Conservation (phyloP, 2,329 filamentous ascomycete genomes). For the Sarocladium brachiariae region DNA sequence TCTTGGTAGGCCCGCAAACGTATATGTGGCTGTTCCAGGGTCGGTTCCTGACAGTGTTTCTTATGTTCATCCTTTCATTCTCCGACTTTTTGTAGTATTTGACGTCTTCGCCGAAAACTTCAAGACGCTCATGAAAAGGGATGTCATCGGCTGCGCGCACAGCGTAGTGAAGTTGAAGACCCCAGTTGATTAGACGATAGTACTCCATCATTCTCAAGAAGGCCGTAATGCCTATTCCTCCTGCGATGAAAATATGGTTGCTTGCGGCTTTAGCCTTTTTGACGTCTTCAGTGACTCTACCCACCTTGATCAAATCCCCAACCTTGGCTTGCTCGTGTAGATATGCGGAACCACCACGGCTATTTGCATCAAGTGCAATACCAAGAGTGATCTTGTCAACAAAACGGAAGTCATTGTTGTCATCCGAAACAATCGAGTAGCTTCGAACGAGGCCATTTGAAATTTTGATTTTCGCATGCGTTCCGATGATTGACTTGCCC, state of each 20-base stretch:
- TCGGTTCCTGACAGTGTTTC: slow-evolving; percentile 38
- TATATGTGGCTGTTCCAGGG: slow-evolving; percentile 52
- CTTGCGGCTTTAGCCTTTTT: slow-evolving; percentile 39
- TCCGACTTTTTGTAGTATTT: slow-evolving; percentile 45
- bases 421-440: slow-evolving; percentile 44
- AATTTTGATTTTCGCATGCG: slow-evolving; percentile 51
- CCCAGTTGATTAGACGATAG: slow-evolving; percentile 38
- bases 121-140: slow-evolving; percentile 45
- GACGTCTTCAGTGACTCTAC: slow-evolving; percentile 43
- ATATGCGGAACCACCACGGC: slow-evolving; percentile 55
- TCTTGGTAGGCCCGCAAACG: slow-evolving; percentile 50
- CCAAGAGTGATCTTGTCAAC: slow-evolving; percentile 47
- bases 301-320: slow-evolving; percentile 44
- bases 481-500: slow-evolving; percentile 29
- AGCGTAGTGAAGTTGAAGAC: slow-evolving; percentile 51
- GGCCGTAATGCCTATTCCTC: slow-evolving; percentile 60
- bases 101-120: slow-evolving; percentile 32
- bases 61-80: slow-evolving; percentile 46
- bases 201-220: slow-evolving; percentile 45
- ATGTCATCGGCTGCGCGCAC: slow-evolving; percentile 45
- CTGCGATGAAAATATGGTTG: slow-evolving; percentile 56
- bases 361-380: slow-evolving; percentile 46
- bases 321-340: slow-evolving; percentile 42
- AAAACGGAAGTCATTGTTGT: neutral
- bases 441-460: slow-evolving; percentile 48